Evolutionary conservation across 179 eudicot genomes (phyloP).

Genomic region (Silene noctiflora): DNA sequence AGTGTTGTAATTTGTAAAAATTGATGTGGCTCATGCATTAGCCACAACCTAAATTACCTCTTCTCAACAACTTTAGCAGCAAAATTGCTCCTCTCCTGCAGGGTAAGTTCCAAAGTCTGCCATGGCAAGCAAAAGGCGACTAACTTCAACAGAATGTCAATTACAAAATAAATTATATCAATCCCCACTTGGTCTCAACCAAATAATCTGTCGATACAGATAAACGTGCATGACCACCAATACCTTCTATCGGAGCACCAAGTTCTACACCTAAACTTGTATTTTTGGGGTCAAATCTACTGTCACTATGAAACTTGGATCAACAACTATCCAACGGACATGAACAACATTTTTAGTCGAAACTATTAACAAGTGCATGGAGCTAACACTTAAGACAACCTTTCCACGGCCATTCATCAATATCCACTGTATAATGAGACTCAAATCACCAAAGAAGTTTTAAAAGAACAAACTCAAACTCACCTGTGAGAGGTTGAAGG

Average conservation of each 20-base stretch:
- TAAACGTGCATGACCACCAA: not conserved
- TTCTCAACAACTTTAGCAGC: constrained; percentile 56
- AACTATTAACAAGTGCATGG: not conserved
- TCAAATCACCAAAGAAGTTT: not conserved
- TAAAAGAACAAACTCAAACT: not conserved
- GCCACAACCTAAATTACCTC: constrained; percentile 45
- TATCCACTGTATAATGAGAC: not conserved
- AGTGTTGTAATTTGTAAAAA: not conserved
- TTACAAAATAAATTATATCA: not conserved
- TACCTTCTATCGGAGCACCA: not conserved
- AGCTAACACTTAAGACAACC: not conserved
- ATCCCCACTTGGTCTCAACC: not conserved
- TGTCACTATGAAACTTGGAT: constrained; percentile 1
- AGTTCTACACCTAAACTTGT: not conserved
- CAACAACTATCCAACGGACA: not conserved
- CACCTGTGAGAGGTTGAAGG: constrained; percentile 58
- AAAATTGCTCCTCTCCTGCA: constrained; percentile 54
- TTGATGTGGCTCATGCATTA: not conserved
- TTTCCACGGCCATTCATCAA: not conserved
- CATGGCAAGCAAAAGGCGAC: not conserved
- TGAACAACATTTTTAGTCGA: not conserved
- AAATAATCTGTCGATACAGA: not conserved
- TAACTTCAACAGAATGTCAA: not conserved
- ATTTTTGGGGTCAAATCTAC: not conserved
- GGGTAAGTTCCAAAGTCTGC: constrained; percentile 80